A percentile compares a stretch with the other conserved stretches of the same genome.
phyloP scores from a whole-genome alignment of 2,329 filamentous ascomycete species.

The Lasiodiplodia sp. region DNA sequence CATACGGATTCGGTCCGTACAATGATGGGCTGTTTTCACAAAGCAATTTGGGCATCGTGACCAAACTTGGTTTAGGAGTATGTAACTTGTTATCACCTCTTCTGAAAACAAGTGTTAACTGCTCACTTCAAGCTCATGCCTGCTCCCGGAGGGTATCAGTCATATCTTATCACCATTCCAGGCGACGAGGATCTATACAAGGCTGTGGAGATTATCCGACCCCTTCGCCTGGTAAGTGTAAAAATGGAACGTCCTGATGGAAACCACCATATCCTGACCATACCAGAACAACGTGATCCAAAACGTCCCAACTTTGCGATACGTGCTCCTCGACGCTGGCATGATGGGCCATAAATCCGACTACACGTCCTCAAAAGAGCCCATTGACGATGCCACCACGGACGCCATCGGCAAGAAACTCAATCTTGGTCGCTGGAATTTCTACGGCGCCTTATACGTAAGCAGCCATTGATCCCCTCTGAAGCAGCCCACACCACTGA shows the following conservation, averaged over 20 bases:
- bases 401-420: conserved; percentile 52
- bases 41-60: conserved; percentile 46
- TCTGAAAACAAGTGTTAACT: not conserved
- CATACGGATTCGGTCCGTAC: conserved; percentile 47
- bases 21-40: conserved; percentile 48
- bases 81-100: not conserved
- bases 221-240: conserved; percentile 39
- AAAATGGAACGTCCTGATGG: not conserved
- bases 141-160: conserved; percentile 58
- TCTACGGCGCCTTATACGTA: conserved; percentile 52
- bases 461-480: not conserved
- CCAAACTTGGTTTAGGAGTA: conserved; percentile 59
- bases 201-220: conserved; percentile 58
- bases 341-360: conserved; percentile 48
- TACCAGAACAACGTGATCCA: conserved; percentile 49
- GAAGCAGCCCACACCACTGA: no score
- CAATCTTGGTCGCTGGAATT: conserved; percentile 55
- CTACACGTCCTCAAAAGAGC: conserved; percentile 39
- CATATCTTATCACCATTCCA: conserved; percentile 54
- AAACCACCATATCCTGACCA: not conserved
- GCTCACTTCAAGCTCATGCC: conserved; percentile 55
- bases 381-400: conserved; percentile 50
- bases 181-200: conserved; percentile 58
- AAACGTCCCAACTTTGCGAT: conserved; percentile 53
- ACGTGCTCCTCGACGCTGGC: conserved; percentile 51